Evolutionary conservation across 306 rosid genomes (phyloP), one percentile per base, ranked within the genome.

Genomic region (Biancaea sappan): DNA sequence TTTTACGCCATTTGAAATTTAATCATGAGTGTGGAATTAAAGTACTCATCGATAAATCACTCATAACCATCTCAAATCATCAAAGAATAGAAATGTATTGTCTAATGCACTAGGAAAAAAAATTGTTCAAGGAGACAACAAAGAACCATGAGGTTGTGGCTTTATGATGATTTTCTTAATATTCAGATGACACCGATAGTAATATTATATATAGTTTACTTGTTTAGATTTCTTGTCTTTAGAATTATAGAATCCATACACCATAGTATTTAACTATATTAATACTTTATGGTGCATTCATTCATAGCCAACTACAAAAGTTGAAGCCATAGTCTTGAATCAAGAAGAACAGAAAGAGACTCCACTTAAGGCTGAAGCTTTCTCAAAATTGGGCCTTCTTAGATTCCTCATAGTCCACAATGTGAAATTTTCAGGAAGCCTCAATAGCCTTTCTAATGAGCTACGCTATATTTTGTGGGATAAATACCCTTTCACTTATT

Each of bases 111-210:
- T 65, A 6, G 71, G 59, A 6, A 60, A 26, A 65, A 52, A 73
- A 59, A 73, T 79, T 26, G 52, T 79, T 5, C 50, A 67, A 8
- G 53, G 59, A n/a, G 66, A 34, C 22, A 50, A 38, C 0, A 9
- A 8, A 11, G 71, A 73, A 3, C 77, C 73, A 74, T 77, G 60
- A 74, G 84, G 34, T 16, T 80, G 52, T 80, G 84, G 77, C 61
- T 28, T 43, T 29, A 38, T 15, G 18, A 41, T 1, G 61, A 74
- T 48, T 50, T 80, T 5, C n/a, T n/a, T n/a, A n/a, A n/a, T n/a
- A n/a, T n/a, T n/a, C n/a, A n/a, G n/a, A n/a, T n/a, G n/a, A n/a
- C n/a, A n/a, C n/a, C n/a, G n/a, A n/a, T n/a, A n/a, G n/a, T n/a
- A n/a, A n/a, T n/a, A n/a, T n/a, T n/a, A n/a, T n/a, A n/a, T n/a